Base-by-base conservation (phyloP, 1,284 basidiomycete species). In the Trichosporon sp. region DNA sequence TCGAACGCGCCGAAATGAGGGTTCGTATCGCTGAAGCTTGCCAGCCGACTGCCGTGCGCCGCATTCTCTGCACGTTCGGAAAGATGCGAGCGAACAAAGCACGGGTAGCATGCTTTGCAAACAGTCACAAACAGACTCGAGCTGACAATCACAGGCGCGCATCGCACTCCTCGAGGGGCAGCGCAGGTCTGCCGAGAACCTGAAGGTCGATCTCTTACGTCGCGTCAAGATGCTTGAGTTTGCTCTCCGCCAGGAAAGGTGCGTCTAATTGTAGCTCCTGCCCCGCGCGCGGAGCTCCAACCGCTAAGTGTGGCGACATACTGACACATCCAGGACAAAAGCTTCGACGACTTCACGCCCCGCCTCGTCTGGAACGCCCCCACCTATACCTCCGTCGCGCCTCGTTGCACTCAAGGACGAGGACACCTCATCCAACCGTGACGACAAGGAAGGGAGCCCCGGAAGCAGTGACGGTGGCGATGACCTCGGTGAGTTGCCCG, bases 211-310 rank as follows among this genome's bases (percentile, higher is more conserved):
- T 80, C 85, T 98, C 54, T 89, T 95, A 85, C 86, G 95, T 63
- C 88, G 95, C 63, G 96, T 98, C 73, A 97, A 96, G 86, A 97
- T 99, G 95, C 87, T 99, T 60, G 96, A 99, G 81, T 97, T 92
- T 79, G 92, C 92, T 40, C 83, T 95, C 61, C 87, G 93, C 58
- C 89, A 95, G 83, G 95, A 98, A 83, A 88, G 94, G 91, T 93
- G 72, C 75, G 87, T 75, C 33, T 44, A 21, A 21, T n/a, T n/a
- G n/a, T n/a, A n/a, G n/a, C n/a, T 21, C 40, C 16, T 11, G 40
- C 64, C 36, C 69, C 68, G 32, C 56, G 49, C 21, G 27, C 54
- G 11, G 40, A 23, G 9, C 16, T 31, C 14, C 31, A n/a, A 31
- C 21, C n/a, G 14, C 13, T n/a, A 19, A 31, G 16, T 34, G 29